Evolutionary conservation across 495 filamentous ascomycete species (phyloP).

Genomic region (Neurospora sp.): DNA sequence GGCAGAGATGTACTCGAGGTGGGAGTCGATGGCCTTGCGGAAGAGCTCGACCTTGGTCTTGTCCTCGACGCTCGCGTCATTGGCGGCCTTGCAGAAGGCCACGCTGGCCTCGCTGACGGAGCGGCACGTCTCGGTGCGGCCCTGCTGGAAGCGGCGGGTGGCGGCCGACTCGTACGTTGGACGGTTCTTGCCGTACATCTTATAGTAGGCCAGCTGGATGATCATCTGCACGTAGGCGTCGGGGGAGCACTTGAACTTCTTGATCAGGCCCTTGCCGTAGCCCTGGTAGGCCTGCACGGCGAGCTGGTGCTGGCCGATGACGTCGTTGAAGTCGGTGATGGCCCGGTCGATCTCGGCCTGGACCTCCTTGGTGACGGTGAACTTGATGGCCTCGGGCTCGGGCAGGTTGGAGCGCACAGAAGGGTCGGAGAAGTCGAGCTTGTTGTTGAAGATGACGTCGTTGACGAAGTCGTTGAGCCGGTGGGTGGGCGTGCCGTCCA

Average conservation of each 20-base stretch:
- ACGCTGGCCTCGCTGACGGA: constrained; percentile 85
- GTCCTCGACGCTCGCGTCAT: constrained; percentile 48
- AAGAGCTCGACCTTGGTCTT: constrained; percentile 63
- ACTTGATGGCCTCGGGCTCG: constrained; percentile 66
- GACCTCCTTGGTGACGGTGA: constrained; percentile 63
- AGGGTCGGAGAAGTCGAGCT: constrained; percentile 73
- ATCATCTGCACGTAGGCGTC: constrained; percentile 98
- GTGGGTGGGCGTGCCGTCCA: constrained; percentile 98
- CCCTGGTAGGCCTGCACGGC: constrained; percentile 90
- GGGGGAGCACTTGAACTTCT: constrained; percentile 98
- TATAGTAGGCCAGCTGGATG: constrained; percentile 97
- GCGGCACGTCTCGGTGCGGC: constrained; percentile 93
- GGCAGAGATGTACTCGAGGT: constrained; percentile 81
- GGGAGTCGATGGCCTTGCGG: constrained; percentile 67
- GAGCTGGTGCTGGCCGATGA: constrained; percentile 83
- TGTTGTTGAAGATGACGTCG: constrained; percentile 80
- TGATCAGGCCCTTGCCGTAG: constrained; percentile 97
- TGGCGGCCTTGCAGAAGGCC: constrained; percentile 83
- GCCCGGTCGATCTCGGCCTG: constrained; percentile 68
- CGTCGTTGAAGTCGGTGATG: constrained; percentile 59
- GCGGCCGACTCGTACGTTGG: constrained; percentile 97
- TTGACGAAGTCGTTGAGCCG: constrained; percentile 91
- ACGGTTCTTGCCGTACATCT: constrained; percentile 97
- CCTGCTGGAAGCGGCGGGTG: constrained; percentile 88
- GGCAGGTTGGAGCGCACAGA: constrained; percentile 71